Evolutionary conservation across 352 stramenopile species (phyloP), one percentile per base, ranked within the genome.

Genomic region (Elongisporangium prolatum): DNA sequence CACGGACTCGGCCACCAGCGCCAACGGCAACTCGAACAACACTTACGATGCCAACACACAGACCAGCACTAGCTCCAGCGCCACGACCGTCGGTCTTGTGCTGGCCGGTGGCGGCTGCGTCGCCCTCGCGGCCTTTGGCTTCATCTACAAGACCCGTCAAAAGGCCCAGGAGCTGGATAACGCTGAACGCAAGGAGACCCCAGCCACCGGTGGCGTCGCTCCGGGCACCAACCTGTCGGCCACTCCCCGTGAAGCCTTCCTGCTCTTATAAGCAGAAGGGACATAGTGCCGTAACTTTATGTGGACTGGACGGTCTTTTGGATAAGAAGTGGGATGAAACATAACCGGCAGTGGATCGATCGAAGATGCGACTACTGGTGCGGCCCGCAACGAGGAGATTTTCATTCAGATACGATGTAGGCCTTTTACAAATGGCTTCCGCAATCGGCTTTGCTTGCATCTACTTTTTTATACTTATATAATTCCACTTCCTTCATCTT

Each of bases 141-240:
- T 90, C 74, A 88, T 90, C 68, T 90, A 87, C 72, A 78, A 87
- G 72, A 70, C 76, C 25, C 80, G 80, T 65, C 74, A 88, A 69
- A 83, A 81, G 56, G 80, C 80, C 2, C 57, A 76, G 44, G 72
- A 83, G 59, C 67, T 90, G 8, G 80, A 85, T 28, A 63, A 68
- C 3, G 61, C 50, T n/a, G 77, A 87, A 28, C 59, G 64, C 60
- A 89, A 89, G 75, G 64, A 44, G 34, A 44, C 34, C 34, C 34
- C 34, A 13, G 34, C 34, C 34, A 44, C 1, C 34, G 34, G 34
- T 4, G 34, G 34, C 34, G 34, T 44, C 10, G 34, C 34, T 4
- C 34, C 34, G 9, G 34, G 34, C 34, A 44, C 34, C 34, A 44
- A 44, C 34, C 34, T 44, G 34, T 44, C 34, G 5, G 34, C 34